Conservation (phyloP, 2,329 filamentous ascomycete genomes). For the Dactylellina cionopaga region DNA sequence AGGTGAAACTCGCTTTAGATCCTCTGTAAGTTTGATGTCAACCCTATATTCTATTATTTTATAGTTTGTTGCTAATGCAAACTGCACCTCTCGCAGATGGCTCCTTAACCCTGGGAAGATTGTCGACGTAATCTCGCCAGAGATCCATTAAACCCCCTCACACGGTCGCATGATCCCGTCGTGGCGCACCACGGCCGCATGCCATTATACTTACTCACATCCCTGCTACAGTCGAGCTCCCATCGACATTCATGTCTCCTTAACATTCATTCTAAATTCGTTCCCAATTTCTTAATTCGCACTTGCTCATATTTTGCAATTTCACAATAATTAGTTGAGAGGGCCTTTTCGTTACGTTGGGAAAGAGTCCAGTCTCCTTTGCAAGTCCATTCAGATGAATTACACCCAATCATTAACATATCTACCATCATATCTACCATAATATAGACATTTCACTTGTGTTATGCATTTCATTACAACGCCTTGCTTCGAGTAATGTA, state of each 20-base stretch:
- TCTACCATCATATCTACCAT: slow-evolving; percentile 7
- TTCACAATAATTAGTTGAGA: no score
- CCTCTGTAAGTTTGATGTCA: slow-evolving; percentile 63
- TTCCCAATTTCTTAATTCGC: no score
- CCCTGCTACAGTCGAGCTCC: slow-evolving; percentile 4
- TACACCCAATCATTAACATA: no score
- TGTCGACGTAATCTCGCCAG: slow-evolving; percentile 69
- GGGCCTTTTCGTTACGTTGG: no score
- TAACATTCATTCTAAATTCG: background rate
- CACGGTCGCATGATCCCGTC: slow-evolving; percentile 28
- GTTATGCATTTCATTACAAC: slow-evolving; percentile 14
- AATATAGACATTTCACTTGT: slow-evolving; percentile 13
- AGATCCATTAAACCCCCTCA: slow-evolving; percentile 31
- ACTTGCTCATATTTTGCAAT: no score
- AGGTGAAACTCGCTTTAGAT: slow-evolving; percentile 83
- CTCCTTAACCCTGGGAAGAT: slow-evolving; percentile 94
- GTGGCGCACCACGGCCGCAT: slow-evolving; percentile 6
- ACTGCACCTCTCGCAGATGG: slow-evolving; percentile 66
- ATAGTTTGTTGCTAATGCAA: slow-evolving; percentile 17
- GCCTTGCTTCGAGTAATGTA: slow-evolving; percentile 6
- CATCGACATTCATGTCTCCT: background rate
- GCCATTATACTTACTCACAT: background rate
- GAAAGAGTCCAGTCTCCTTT: background rate
- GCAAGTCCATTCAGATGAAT: no score
- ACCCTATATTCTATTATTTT: slow-evolving; percentile 1